phyloP scores from a whole-genome alignment of 345 rosid species.

The Pelargonium nanum region DNA sequence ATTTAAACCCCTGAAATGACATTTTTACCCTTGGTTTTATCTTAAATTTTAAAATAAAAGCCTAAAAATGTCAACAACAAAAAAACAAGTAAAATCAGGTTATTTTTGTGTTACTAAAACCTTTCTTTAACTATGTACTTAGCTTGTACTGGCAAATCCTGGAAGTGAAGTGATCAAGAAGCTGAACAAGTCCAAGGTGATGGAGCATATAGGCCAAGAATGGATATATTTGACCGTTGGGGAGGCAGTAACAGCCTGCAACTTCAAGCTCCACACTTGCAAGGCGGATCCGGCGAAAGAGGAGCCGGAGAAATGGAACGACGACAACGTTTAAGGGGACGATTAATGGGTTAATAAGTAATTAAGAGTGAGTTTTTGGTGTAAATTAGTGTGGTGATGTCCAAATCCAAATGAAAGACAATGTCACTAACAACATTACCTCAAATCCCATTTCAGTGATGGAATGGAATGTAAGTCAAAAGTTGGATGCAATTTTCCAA shows the following conservation, averaged over 20 bases:
- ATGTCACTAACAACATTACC: no score
- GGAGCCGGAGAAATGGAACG: neutral
- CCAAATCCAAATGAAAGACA: neutral
- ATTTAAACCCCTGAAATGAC: no score
- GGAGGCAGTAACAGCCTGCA: constrained; percentile 83
- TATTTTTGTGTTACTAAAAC: neutral
- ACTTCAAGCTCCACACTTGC: constrained; percentile 57
- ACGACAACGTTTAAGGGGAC: neutral
- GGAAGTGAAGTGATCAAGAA: constrained; percentile 91
- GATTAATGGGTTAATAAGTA: neutral
- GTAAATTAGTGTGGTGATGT: neutral
- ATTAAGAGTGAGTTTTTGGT: neutral
- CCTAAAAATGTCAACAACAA: neutral
- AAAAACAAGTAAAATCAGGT: neutral
- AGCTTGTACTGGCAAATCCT: constrained; percentile 82
- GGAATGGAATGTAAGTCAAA: no score
- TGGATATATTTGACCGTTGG: constrained; percentile 77
- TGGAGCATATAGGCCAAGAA: constrained; percentile 59
- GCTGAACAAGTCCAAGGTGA: constrained; percentile 55
- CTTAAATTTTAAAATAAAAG: neutral
- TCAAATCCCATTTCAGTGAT: no score
- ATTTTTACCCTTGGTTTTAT: no score
- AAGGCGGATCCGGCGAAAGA: constrained; percentile 19
- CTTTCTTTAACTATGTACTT: neutral
- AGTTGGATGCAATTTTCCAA: neutral